Percentiles rank a stretch among this genome's conserved stretches.
phyloP scores from a whole-genome alignment of 345 rosid species.

The Ricinus communis region DNA sequence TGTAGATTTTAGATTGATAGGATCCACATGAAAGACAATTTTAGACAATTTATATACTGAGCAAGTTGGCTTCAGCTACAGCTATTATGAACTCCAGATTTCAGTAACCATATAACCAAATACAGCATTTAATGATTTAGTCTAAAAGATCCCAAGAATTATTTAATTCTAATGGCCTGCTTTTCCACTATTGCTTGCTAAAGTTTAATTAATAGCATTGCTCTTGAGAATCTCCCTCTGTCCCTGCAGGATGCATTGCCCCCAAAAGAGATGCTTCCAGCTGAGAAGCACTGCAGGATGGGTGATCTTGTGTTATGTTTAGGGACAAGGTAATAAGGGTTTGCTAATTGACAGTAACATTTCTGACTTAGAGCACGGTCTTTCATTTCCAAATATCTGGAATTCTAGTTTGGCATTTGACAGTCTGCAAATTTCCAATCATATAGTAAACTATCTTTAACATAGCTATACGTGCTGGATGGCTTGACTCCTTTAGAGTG shows the following conservation, averaged over 20 bases:
- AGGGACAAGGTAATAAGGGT: slow-evolving; percentile 68
- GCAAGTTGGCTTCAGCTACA: not conserved
- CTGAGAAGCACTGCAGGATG: slow-evolving; percentile 84
- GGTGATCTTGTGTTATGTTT: slow-evolving; percentile 92
- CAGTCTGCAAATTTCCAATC: not conserved
- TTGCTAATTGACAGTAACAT: not conserved
- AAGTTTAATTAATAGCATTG: not conserved
- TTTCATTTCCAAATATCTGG: not conserved
- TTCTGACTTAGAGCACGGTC: not conserved
- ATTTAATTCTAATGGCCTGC: not conserved
- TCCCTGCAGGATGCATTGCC: slow-evolving; percentile 84
- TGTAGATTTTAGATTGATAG: no score
- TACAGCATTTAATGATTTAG: not conserved
- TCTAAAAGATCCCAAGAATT: not conserved
- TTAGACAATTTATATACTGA: not conserved
- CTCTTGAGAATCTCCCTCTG: slow-evolving; percentile 1
- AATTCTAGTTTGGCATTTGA: not conserved
- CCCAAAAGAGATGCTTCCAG: slow-evolving; percentile 71
- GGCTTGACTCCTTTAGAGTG: not conserved
- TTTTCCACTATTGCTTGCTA: not conserved
- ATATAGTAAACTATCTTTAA: not conserved
- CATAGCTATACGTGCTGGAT: not conserved
- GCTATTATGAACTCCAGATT: not conserved
- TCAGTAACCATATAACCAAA: not conserved
- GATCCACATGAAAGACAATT: not conserved